Base-by-base conservation (phyloP, 208 protist genomes). In the Trypanosoma melophagium region DNA sequence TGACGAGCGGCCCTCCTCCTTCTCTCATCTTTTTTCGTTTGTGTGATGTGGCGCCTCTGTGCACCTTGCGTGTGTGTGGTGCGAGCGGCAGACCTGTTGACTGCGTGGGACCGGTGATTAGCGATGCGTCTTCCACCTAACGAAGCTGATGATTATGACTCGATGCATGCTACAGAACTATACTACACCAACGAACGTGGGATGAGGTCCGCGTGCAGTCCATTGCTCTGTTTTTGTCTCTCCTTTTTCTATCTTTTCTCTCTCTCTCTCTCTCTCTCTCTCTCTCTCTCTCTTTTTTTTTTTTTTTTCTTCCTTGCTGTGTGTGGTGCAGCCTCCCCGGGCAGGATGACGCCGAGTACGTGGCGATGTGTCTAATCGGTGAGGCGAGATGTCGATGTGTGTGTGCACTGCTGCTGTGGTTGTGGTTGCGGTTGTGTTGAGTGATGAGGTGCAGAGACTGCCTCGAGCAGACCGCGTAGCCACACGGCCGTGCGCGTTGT, bases 111-210 rank as follows among this genome's bases (percentile, higher is more conserved):
- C 45, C n/a, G 45, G 28, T 35, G 28, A 66, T 66, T 66, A 66
- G 2, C n/a, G 24, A 66, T 66, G 60, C 60, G 60, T 66, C 60
- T 66, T 66, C 60, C 60, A 66, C 60, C 60, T 66, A 66, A 66
- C 60, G 60, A 66, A 10, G 49, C 60, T 66, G 59, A 64, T 64
- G 59, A 64, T 64, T 64, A 64, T 53, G 44, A 64, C 40, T 40
- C 59, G 45, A 64, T 64, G 59, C 59, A 50, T 41, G 38, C 45
- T 53, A 54, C 38, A 58, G 17, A 54, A 16, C 59, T 64, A 64
- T 64, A 64, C 59, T 64, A 64, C 59, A 64, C 59, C 59, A 53
- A 62, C 9, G 9, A 51, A n/a, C n/a, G 41, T 25, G 41, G 5
- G 57, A 62, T 62, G 57, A 62, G 57, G 41, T 22, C 50, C 50